These are phyloP conservation scores for Erigeron canadensis DNA, from an alignment of 129 eudicot genomes.

Conservation along the genomic window DNA sequence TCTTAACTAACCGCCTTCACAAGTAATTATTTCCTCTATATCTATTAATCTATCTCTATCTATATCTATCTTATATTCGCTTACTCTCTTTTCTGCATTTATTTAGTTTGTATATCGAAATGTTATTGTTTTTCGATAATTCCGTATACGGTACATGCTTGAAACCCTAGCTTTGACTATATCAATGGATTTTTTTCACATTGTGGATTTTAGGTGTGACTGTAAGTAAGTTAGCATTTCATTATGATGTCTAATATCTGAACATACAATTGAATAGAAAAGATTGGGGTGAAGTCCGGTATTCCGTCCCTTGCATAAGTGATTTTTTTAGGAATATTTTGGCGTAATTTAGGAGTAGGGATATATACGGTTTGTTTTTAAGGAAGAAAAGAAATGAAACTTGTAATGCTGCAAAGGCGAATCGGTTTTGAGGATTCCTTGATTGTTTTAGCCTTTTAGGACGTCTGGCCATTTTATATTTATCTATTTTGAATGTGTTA, in stretches of 20 bases:
- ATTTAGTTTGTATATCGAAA: no score
- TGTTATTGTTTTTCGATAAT: no score
- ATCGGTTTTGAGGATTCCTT: no score
- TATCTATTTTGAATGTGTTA: no score
- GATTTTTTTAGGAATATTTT: not conserved
- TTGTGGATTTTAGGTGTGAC: not conserved
- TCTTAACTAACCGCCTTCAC: constrained; percentile 63
- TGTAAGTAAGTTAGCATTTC: not conserved
- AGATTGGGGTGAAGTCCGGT: not conserved
- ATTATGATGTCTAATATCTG: not conserved
- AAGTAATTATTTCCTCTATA: constrained; percentile 32
- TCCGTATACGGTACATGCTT: not conserved
- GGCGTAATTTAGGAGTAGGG: no score
- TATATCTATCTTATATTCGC: not conserved
- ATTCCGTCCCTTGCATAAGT: not conserved
- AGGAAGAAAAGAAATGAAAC: no score
- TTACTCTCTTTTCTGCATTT: not conserved
- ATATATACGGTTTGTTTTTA: no score
- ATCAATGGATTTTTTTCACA: not conserved
- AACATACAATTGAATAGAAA: not conserved
- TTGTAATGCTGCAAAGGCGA: no score
- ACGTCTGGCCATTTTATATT: no score
- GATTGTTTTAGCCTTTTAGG: no score
- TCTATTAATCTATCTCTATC: not conserved
- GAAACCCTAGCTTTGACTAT: constrained; percentile 20